These are phyloP conservation scores for Powellomyces hirtus DNA, from an alignment of 192 early-diverging fungal species.

Conservation along the genomic window DNA sequence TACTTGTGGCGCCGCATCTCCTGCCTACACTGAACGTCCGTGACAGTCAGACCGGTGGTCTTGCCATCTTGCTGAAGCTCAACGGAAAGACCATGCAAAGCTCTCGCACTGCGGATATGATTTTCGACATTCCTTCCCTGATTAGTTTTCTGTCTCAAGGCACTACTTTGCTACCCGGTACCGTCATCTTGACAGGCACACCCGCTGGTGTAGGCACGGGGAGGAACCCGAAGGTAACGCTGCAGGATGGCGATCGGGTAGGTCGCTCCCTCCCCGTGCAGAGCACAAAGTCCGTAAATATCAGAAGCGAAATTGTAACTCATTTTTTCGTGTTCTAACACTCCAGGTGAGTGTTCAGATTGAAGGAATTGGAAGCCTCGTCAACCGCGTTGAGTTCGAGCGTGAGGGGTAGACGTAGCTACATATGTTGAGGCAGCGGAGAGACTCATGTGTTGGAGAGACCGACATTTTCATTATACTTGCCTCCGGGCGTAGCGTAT, in stretches of 20 bases:
- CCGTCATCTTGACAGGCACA: constrained; percentile 55
- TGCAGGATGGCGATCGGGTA: constrained; percentile 53
- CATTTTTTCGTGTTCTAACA: neutral
- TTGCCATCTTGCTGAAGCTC: constrained; percentile 42
- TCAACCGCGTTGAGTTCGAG: constrained; percentile 44
- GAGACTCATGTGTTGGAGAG: no score
- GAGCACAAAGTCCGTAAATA: neutral
- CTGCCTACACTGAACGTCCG: constrained; percentile 49
- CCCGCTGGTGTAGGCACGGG: constrained; percentile 52
- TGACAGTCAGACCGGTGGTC: neutral
- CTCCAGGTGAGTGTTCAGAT: constrained; percentile 37
- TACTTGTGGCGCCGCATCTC: constrained; percentile 49
- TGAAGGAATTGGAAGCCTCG: constrained; percentile 52
- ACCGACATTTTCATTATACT: no score
- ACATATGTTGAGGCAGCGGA: no score
- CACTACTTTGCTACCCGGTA: constrained; percentile 55
- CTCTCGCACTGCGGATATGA: constrained; percentile 56
- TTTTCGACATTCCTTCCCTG: constrained; percentile 50
- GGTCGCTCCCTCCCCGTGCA: neutral
- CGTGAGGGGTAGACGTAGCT: no score
- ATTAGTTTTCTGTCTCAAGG: constrained; percentile 62
- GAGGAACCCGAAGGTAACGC: constrained; percentile 47
- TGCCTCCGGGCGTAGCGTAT: no score
- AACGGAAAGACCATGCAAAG: constrained; percentile 53
- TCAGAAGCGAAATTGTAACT: neutral